Base-by-base conservation (phyloP, 2,329 filamentous ascomycete genomes). In the Bipolaris victoriae region DNA sequence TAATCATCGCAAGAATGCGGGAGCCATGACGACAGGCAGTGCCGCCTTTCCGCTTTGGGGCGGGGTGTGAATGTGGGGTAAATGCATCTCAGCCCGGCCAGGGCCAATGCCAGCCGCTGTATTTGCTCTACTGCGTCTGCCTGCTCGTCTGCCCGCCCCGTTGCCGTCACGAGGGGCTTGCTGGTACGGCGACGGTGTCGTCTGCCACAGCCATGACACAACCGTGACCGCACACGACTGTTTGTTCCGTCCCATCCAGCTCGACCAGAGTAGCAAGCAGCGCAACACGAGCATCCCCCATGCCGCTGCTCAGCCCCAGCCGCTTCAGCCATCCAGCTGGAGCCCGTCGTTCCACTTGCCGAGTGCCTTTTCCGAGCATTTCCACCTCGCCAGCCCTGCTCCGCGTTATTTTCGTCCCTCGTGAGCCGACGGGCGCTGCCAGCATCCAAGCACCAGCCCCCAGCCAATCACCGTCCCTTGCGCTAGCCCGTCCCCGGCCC, bases 351-450 rank as follows among this genome's bases (percentile, higher is more conserved):
- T 46, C 31, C 51, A 60, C 49, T 46, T 69, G 65, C 67, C 67
- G 67, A 61, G 47, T 58, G 52, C 26, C 48, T 33, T 36, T 65
- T 63, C 67, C 67, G 67, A 60, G 40, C 52, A 40, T 61, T 61
- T 57, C 61, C 61, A 64, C 61, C 52, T 22, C 57, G 59, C 52
- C 53, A 61, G 58, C 59, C 36, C 57, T 50, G 49, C 60, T 66
- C 66, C 67, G 67, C 63, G 52, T 70, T 69, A 70, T 70, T 70
- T 66, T 70, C 67, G 67, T 69, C 60, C 57, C 53, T 59, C 60
- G 53, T 52, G 57, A 59, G 64, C 65, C 65, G 66, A 64, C 61
- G 60, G 59, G 57, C 60, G 61, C 62, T 58, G 53, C 57, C 49
- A 61, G 57, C 48, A 60, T 62, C 36, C 62, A 51, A 54, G 48